Percentiles rank a stretch among this genome's conserved stretches.
phyloP scores from a whole-genome alignment of 768 basidiomycete genomes.

The Termitomyces sp. region DNA sequence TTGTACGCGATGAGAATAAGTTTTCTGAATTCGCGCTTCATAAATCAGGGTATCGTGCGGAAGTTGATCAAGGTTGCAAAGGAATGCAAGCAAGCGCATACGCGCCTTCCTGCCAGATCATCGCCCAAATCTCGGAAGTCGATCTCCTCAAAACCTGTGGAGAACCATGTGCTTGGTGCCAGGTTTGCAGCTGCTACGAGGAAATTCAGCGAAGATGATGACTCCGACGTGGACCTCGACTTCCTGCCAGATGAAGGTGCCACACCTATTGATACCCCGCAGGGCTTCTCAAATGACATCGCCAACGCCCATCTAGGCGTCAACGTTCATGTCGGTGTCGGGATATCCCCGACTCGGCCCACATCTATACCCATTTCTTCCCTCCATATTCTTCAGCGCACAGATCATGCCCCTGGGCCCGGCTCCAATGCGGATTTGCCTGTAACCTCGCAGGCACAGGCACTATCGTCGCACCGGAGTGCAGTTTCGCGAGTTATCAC shows the following conservation, averaged over 20 bases:
- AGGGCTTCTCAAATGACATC: slow-evolving; percentile 35
- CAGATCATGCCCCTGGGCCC: slow-evolving; percentile 26
- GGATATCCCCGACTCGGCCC: slow-evolving; percentile 34
- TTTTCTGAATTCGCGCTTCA: slow-evolving; percentile 1
- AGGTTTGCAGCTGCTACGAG: slow-evolving; percentile 60
- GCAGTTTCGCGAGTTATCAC: slow-evolving; percentile 72
- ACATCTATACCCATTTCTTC: slow-evolving; percentile 46
- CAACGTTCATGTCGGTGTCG: slow-evolving; percentile 28
- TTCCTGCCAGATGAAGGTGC: slow-evolving; percentile 52
- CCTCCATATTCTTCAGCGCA: slow-evolving; percentile 38
- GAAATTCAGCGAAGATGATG: slow-evolving; percentile 42
- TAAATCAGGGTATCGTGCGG: slow-evolving; percentile 64
- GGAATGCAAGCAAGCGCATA: slow-evolving; percentile 71
- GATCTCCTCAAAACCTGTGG: slow-evolving; percentile 27
- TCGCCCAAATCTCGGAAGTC: slow-evolving; percentile 26
- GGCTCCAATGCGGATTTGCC: slow-evolving; percentile 21
- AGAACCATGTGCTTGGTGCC: slow-evolving; percentile 51
- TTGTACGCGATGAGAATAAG: not conserved
- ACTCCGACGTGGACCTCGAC: slow-evolving; percentile 76
- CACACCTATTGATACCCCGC: slow-evolving; percentile 18
- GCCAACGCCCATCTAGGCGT: slow-evolving; percentile 44
- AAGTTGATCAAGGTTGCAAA: slow-evolving; percentile 80
- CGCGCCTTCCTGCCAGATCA: slow-evolving; percentile 28
- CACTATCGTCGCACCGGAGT: slow-evolving; percentile 52
- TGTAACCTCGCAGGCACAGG: slow-evolving; percentile 31